phyloP scores from a whole-genome alignment of 768 basidiomycete species.

The Boletus insuetus region DNA sequence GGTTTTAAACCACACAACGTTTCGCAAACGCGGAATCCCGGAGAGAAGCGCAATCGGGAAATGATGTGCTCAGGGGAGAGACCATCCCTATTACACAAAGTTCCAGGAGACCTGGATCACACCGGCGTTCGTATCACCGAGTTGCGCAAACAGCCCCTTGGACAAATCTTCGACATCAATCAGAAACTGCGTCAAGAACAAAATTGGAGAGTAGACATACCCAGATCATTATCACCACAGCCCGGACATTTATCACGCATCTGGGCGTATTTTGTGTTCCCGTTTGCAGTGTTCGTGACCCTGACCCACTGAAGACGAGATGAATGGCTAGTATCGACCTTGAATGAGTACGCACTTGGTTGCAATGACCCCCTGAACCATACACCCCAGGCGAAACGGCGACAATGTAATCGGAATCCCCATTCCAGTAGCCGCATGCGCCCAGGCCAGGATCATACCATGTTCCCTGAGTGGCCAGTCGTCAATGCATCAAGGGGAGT shows the following conservation, averaged over 20 bases:
- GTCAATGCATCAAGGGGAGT: background rate
- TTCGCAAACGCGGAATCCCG: too few relatives aligned
- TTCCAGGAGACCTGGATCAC: conserved; percentile 46
- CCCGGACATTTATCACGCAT: conserved; percentile 57
- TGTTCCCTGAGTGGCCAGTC: conserved; percentile 46
- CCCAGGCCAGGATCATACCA: conserved; percentile 58
- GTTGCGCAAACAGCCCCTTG: too few relatives aligned
- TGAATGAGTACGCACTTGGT: conserved; percentile 43
- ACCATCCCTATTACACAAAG: conserved; percentile 48
- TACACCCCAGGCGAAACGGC: conserved; percentile 43
- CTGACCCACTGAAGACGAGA: conserved; percentile 44
- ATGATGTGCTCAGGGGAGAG: conserved; percentile 17
- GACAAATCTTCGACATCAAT: too few relatives aligned
- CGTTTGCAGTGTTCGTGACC: conserved; percentile 55
- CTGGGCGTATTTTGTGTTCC: conserved; percentile 45
- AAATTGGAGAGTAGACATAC: too few relatives aligned
- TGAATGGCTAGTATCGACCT: conserved; percentile 1
- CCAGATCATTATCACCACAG: conserved; percentile 32
- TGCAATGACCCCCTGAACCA: conserved; percentile 51
- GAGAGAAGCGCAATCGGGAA: too few relatives aligned
- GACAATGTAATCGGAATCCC: conserved; percentile 48
- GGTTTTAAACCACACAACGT: too few relatives aligned
- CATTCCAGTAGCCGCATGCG: conserved; percentile 58
- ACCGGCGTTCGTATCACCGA: too few relatives aligned
- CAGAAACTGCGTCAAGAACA: too few relatives aligned